Evolutionary conservation across 768 basidiomycete species (phyloP).

Genomic region (Panellus pusillus): DNA sequence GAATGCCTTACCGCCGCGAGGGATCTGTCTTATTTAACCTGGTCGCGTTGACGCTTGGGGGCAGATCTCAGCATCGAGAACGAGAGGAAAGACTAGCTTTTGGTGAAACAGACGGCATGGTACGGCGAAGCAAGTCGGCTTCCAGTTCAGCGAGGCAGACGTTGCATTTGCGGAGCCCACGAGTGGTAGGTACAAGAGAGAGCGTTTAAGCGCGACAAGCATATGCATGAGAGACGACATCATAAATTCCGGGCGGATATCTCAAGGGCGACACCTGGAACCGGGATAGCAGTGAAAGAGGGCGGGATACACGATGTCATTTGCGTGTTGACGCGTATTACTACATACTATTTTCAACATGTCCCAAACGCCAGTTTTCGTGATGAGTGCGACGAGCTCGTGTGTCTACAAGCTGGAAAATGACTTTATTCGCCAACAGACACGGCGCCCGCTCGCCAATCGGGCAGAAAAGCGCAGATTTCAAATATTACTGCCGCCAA

Average conservation of each 20-base stretch:
- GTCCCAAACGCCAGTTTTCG: constrained; percentile 78
- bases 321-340: constrained; percentile 8
- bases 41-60: background rate
- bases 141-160: background rate
- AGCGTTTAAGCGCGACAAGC: too few relatives aligned
- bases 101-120: too few relatives aligned
- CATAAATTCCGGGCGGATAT: too few relatives aligned
- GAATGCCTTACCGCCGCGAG: too few relatives aligned
- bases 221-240: too few relatives aligned
- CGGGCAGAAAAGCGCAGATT: constrained; percentile 92
- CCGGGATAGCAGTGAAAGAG: too few relatives aligned
- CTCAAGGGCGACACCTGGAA: too few relatives aligned
- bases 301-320: too few relatives aligned
- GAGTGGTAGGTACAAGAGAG: too few relatives aligned
- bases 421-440: constrained; percentile 46
- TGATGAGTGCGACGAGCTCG: constrained; percentile 60
- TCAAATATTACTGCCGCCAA: constrained; percentile 98
- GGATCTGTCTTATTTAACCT: too few relatives aligned
- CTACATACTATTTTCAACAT: constrained; percentile 25
- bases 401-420: background rate
- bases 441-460: constrained; percentile 90
- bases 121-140: background rate
- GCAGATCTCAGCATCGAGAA: too few relatives aligned
- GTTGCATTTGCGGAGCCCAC: background rate
- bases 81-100: too few relatives aligned